Base-by-base conservation (phyloP, 257 asterid genomes). In the Salvia splendens region DNA sequence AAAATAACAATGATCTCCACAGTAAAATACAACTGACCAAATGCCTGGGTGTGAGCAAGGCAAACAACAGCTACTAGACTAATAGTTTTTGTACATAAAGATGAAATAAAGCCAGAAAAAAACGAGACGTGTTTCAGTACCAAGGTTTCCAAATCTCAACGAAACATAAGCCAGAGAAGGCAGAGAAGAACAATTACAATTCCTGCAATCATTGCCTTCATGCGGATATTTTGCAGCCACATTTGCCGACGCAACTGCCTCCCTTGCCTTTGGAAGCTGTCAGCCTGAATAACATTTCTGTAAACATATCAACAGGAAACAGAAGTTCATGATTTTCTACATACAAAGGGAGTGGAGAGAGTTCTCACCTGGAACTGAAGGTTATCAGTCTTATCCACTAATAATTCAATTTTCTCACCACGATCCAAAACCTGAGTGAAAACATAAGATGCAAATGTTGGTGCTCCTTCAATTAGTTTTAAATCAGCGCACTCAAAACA, bases 181-280 rank as follows among this genome's bases (percentile, higher is more conserved):
- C 75, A 69, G 70, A 89, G 47, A 14, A 89, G 61, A 70, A 64
- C 48, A 14, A 86, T 49, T 56, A 89, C 16, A 17, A 67, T 83
- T 60, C 95, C 96, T 47, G 89, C 95, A 57, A 92, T 77, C 87
- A 86, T 81, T 64, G 87, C 76, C 82, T 86, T 92, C 83, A 81
- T 85, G 81, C 80, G 93, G 77, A 92, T 88, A 83, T 79, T 92
- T 78, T 92, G 96, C 77, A 89, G 66, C 98, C 97, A 92, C 98
- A 92, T 89, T 71, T 89, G 92, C 70, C 97, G 84, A 12, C 98
- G 88, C 5, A 92, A 83, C 74, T 86, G 93, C 82, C 98, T 81
- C 32, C 98, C 98, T 72, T 92, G 98, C 81, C 98, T 84, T 74
- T 92, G 98, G 79, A 92, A 92, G 79, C 95, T 89, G 76, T 92